Evolutionary conservation across 1,284 basidiomycete species (phyloP).

Genomic region (Neolentinus lepideus): DNA sequence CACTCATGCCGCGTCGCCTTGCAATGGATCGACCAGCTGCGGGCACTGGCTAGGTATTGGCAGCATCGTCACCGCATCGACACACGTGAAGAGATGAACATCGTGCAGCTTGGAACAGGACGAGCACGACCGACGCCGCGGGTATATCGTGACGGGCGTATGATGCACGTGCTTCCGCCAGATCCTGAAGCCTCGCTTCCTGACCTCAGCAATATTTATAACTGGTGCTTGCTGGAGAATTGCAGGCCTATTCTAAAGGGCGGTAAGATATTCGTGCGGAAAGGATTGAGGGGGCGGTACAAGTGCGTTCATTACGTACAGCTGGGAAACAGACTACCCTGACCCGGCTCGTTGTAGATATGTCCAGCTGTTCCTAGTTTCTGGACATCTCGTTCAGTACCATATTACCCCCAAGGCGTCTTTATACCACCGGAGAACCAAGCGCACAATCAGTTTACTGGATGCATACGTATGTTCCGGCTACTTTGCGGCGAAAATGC

Average conservation of each 20-base stretch:
- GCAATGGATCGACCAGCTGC: slow-evolving; percentile 75
- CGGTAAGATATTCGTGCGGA: slow-evolving; percentile 65
- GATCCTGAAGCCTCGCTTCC: slow-evolving; percentile 46
- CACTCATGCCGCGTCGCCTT: slow-evolving; percentile 36
- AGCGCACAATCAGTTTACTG: slow-evolving; percentile 47
- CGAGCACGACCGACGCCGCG: slow-evolving; percentile 50
- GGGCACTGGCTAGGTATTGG: slow-evolving; percentile 71
- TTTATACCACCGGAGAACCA: slow-evolving; percentile 40
- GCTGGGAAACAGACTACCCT: slow-evolving; percentile 6
- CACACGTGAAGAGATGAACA: slow-evolving; percentile 73
- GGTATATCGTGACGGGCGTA: background rate
- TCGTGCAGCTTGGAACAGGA: slow-evolving; percentile 44
- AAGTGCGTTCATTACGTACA: slow-evolving; percentile 38
- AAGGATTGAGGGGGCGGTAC: slow-evolving; percentile 62
- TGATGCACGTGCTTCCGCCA: slow-evolving; percentile 36
- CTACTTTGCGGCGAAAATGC: slow-evolving; percentile 60
- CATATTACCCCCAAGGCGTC: slow-evolving; percentile 43
- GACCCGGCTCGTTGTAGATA: slow-evolving; percentile 32
- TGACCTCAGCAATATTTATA: slow-evolving; percentile 59
- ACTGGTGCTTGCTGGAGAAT: slow-evolving; percentile 73
- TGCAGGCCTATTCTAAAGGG: slow-evolving; percentile 68
- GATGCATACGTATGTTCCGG: slow-evolving; percentile 78
- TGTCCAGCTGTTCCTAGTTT: slow-evolving; percentile 59
- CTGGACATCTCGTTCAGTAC: slow-evolving; percentile 60
- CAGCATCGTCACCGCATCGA: slow-evolving; percentile 61